A percentile compares a stretch with the other conserved stretches of the same genome.
Evolutionary conservation across 768 basidiomycete species (phyloP).

Genomic region (Leccinum disarticulatum): DNA sequence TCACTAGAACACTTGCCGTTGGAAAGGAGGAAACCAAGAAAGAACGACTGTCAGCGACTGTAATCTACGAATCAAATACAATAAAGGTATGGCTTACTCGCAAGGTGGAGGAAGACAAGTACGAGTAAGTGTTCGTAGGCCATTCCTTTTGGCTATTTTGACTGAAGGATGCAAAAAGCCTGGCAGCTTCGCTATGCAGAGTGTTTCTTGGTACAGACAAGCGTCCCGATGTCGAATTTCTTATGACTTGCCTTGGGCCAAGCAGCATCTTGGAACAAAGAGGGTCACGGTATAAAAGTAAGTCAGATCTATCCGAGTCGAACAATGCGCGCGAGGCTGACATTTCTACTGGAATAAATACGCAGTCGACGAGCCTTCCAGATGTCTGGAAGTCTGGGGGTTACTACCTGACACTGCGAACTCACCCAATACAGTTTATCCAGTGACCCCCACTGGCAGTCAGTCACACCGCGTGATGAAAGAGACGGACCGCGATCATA

Average conservation of each 20-base stretch:
- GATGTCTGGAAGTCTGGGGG: conserved; percentile 34
- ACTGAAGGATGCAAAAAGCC: conserved; percentile 40
- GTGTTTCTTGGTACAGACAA: conserved; percentile 42
- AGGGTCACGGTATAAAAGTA: conserved; percentile 84
- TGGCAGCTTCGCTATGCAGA: conserved; percentile 61
- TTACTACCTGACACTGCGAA: too few species aligned
- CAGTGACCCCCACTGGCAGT: too few species aligned
- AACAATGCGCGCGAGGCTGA: conserved; percentile 3
- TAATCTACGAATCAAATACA: conserved; percentile 48
- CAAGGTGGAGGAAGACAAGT: conserved; percentile 75
- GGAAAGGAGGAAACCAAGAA: conserved; percentile 43
- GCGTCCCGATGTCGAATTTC: conserved; percentile 79
- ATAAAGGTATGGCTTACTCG: conserved; percentile 75
- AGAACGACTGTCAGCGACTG: conserved; percentile 67
- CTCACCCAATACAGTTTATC: too few species aligned
- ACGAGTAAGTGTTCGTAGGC: conserved; percentile 55
- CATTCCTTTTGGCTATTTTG: too few species aligned
- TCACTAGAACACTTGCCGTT: conserved; percentile 57
- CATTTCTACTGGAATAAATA: too few species aligned
- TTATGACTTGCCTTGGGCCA: conserved; percentile 90
- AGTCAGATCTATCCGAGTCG: conserved; percentile 6
- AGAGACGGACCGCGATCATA: too few species aligned
- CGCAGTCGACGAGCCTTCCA: conserved; percentile 55
- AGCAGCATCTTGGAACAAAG: conserved; percentile 71
- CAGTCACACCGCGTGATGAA: too few species aligned